Base-by-base conservation (phyloP, 2,329 filamentous ascomycete genomes). In the Venturia carpophila region DNA sequence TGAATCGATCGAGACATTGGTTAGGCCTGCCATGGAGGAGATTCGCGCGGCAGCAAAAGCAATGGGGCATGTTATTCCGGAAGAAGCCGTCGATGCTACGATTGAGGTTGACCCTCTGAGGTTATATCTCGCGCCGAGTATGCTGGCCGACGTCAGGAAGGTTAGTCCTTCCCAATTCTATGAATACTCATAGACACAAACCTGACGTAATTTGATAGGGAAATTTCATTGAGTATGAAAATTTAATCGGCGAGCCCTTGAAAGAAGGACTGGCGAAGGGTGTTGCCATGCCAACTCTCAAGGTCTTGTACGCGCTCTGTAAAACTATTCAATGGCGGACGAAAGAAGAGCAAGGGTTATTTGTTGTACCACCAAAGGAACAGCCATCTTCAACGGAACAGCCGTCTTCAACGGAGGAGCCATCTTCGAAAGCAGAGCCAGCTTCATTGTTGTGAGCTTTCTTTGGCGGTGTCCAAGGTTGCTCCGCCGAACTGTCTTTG, bases 211-310 rank as follows among this genome's bases (percentile, higher is more conserved):
- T 3, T 37, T 34, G 19, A 37, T 10, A 58, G 79, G 79, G 82
- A 19, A 84, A 83, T 69, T 81, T 78, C 63, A 80, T 83, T 66
- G 83, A 86, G 71, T 78, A 79, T 60, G 82, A 85, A 70, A 83
- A 80, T 67, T 77, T 85, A 43, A 71, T 85, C 3, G 83, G 83
- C 1, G 83, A 85, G 73, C 82, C 83, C n/a, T 67, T 85, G 58
- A 73, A 80, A 2, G 82, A 82, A 68, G 83, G 78, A 0, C 77
- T 78, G 67, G 71, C 70, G 41, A 71, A 75, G 0, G 82, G 82
- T 1, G 81, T 85, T 1, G 66, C 73, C 1, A 80, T 80, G 73
- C 82, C 82, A 0, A 82, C 78, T 19, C 71, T 85, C 41, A 72
- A 74, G 65, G 75, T 78, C 7, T 68, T 85, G 1, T 84, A 84